These are phyloP conservation scores for Plantago major DNA, from an alignment of 257 asterid genomes.

Conservation along the genomic window DNA sequence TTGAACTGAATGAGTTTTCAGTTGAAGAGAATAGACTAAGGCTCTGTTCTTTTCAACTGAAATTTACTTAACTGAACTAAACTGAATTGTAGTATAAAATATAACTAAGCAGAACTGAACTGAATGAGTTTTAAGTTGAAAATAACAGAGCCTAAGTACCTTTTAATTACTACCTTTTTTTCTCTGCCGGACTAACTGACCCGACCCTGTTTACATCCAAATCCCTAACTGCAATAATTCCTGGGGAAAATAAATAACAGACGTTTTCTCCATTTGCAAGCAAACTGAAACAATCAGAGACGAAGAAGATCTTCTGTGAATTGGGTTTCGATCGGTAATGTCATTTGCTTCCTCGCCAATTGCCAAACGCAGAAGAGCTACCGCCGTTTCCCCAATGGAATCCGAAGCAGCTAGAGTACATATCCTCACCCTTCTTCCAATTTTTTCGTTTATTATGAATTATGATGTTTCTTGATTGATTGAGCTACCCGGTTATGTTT, in stretches of 20 bases:
- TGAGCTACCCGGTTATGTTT: background rate
- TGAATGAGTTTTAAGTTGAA: too few species aligned
- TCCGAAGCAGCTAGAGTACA: conserved; percentile 64
- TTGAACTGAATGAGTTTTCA: too few species aligned
- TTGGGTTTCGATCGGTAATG: conserved; percentile 48
- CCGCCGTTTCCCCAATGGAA: conserved; percentile 59
- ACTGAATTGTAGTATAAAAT: too few species aligned
- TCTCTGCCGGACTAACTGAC: background rate
- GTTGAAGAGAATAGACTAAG: too few species aligned
- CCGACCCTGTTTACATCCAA: conserved; percentile 8
- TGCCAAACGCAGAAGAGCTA: conserved; percentile 58
- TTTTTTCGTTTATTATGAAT: background rate
- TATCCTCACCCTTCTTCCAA: background rate
- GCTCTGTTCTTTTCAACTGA: too few species aligned
- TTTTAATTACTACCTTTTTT: too few species aligned
- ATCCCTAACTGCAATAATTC: background rate
- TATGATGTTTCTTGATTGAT: background rate
- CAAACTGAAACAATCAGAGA: background rate
- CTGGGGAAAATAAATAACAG: background rate
- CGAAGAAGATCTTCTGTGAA: conserved; percentile 11
- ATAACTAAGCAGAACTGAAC: too few species aligned
- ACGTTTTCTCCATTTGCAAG: too few species aligned
- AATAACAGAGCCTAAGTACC: too few species aligned
- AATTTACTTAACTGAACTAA: too few species aligned
- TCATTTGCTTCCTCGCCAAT: conserved; percentile 48